Evolutionary conservation across 1,139 yeast genomes (phyloP).

Genomic region (Zygosaccharomyces sapae): DNA sequence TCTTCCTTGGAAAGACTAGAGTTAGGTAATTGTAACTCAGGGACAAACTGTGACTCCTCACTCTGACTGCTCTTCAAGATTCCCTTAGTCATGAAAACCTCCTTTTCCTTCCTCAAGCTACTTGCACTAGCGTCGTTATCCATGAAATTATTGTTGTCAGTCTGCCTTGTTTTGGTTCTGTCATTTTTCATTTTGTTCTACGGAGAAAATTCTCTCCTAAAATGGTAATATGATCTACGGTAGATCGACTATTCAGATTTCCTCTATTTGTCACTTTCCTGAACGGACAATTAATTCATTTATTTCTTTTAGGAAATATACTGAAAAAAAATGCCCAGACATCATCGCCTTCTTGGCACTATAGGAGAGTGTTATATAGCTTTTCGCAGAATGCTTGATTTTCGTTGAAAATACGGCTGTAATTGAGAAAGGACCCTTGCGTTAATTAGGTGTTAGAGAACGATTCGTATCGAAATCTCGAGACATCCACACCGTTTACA

Average conservation of each 20-base stretch:
- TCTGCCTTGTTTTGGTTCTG: no score
- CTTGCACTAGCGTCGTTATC: no score
- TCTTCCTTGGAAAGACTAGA: slow-evolving; percentile 16
- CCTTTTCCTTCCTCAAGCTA: background rate
- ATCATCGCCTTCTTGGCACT: no score
- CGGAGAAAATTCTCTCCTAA: background rate
- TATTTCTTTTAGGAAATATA: background rate
- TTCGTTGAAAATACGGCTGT: no score
- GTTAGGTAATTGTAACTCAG: slow-evolving; percentile 15
- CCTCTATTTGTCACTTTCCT: background rate
- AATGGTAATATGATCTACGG: background rate
- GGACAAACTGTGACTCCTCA: slow-evolving; percentile 6
- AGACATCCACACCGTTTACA: no score
- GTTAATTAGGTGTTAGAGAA: no score
- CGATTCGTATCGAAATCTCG: no score
- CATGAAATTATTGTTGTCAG: background rate
- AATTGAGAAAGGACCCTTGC: no score
- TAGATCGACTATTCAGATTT: background rate
- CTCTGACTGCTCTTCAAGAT: slow-evolving; percentile 14
- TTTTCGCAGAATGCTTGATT: no score
- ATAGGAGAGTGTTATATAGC: no score
- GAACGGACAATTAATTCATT: background rate
- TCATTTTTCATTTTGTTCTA: background rate
- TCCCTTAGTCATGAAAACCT: slow-evolving; percentile 7
- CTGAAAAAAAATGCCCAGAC: no score